These are phyloP conservation scores for Pleodorina starrii DNA, from an alignment of 139 green algal genomes.

Conservation along the genomic window DNA sequence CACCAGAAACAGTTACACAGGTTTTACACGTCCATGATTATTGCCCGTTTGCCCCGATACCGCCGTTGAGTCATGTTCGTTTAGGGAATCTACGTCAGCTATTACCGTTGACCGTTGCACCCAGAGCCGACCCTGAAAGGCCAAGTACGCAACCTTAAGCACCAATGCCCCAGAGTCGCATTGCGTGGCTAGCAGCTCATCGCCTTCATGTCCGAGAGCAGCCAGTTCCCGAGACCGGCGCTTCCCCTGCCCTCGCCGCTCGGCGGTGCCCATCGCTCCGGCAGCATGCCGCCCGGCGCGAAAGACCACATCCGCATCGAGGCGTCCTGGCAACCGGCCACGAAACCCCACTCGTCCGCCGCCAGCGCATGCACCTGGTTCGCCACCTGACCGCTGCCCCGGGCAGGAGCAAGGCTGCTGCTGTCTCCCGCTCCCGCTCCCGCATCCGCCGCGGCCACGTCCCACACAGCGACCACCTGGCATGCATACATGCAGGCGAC, in stretches of 20 bases:
- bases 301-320: slow-evolving; percentile 10
- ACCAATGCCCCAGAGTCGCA: no score
- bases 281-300: background rate
- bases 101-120: no score
- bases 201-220: background rate
- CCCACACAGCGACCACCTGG: slow-evolving; percentile 6
- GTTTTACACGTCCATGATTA: no score
- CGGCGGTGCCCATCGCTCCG: background rate
- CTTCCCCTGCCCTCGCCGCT: background rate
- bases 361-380: slow-evolving; percentile 28
- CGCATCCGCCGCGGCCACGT: background rate
- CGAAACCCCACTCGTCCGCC: slow-evolving; percentile 26
- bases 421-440: background rate
- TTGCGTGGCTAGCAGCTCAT: background rate
- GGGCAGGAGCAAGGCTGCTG: background rate
- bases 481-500: no score
- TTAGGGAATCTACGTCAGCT: no score
- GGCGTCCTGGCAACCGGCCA: slow-evolving; percentile 23
- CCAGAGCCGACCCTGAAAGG: no score
- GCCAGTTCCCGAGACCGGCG: background rate
- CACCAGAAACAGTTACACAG: no score
- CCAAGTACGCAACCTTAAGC: no score
- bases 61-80: no score
- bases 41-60: no score
- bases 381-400: background rate